phyloP scores from a whole-genome alignment of 306 rosid species.

The Dalbergia cultrata region DNA sequence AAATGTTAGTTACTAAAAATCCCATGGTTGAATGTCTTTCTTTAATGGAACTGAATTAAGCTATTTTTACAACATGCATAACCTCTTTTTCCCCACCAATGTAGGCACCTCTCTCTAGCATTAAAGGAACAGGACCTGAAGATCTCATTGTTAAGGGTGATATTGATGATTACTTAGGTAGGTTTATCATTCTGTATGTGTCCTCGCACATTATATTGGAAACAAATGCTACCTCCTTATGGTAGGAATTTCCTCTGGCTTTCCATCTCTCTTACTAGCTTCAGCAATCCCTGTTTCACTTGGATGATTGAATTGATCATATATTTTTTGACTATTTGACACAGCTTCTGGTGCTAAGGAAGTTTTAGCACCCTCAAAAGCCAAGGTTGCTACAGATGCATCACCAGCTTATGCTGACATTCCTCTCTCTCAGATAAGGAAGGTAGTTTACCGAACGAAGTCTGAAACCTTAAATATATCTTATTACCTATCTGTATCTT shows the following conservation, averaged over 20 bases:
- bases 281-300: constrained; percentile 5
- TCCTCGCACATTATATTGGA: constrained; percentile 23
- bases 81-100: constrained; percentile 22
- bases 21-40: constrained; percentile 26
- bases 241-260: not conserved
- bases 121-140: constrained; percentile 95
- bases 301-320: constrained; percentile 43
- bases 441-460: constrained; percentile 61
- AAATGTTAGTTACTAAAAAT: constrained; percentile 64
- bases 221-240: not conserved
- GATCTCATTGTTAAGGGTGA: constrained; percentile 96
- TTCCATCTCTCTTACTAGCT: constrained; percentile 24
- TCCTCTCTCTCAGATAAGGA: constrained; percentile 93
- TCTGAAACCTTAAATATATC: not conserved
- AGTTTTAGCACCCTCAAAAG: constrained; percentile 69
- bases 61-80: constrained; percentile 38
- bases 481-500: too few relatives aligned
- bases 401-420: constrained; percentile 79
- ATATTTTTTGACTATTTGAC: constrained; percentile 43
- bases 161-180: constrained; percentile 94
- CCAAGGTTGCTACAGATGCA: constrained; percentile 67
- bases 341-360: constrained; percentile 88
- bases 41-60: constrained; percentile 18
- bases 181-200: constrained; percentile 34
- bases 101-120: constrained; percentile 84